These are phyloP conservation scores for Fusarium sp. DNA, from an alignment of 2,329 filamentous ascomycete genomes.

Conservation along the genomic window DNA sequence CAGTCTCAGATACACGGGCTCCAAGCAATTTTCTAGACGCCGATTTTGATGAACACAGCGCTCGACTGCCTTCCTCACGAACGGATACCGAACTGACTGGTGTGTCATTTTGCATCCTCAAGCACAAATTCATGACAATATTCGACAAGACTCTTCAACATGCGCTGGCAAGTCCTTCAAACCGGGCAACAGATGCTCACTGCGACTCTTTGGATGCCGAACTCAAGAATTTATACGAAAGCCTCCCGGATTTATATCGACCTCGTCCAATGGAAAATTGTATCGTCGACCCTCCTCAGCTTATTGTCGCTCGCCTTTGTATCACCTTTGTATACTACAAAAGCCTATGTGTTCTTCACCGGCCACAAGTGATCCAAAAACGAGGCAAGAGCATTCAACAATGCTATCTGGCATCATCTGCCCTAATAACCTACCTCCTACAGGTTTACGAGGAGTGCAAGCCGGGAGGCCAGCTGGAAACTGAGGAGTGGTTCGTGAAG, in stretches of 20 bases:
- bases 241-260: not conserved
- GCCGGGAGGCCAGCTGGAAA: not conserved
- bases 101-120: not conserved
- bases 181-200: not conserved
- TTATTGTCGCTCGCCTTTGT: not conserved
- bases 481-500: slow-evolving; percentile 1
- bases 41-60: not conserved
- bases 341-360: slow-evolving; percentile 1
- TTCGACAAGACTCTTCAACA: not conserved
- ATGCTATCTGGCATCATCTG: not conserved
- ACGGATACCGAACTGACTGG: not conserved
- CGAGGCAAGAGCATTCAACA: not conserved
- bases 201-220: not conserved
- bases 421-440: not conserved
- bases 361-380: not conserved
- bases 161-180: not conserved
- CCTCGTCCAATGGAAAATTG: not conserved
- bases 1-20: not conserved
- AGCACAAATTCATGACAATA: not conserved
- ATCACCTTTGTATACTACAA: slow-evolving; percentile 2
- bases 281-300: not conserved
- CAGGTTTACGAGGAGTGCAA: not conserved
- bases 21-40: not conserved
- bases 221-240: not conserved
- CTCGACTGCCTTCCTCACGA: not conserved